These are phyloP conservation scores for Fraxinus americana DNA, from an alignment of 257 asterid genomes.

Conservation along the genomic window DNA sequence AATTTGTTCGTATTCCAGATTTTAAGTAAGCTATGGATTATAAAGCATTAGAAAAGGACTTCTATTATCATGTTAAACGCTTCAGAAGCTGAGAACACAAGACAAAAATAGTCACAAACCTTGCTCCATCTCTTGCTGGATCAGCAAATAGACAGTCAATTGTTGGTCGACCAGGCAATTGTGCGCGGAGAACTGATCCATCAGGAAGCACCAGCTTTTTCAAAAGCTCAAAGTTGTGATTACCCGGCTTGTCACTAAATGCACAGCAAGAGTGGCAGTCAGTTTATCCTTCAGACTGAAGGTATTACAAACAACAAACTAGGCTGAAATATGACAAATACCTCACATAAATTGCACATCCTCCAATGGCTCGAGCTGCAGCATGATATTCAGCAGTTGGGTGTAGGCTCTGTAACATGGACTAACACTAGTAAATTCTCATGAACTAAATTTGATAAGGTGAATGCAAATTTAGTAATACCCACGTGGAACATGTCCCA, in stretches of 20 bases:
- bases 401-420: slow-evolving; percentile 73
- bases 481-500: slow-evolving; percentile 99
- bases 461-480: background rate
- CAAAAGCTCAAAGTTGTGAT: slow-evolving; percentile 89
- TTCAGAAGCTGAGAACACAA: background rate
- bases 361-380: slow-evolving; percentile 94
- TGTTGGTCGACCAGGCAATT: slow-evolving; percentile 89
- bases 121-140: slow-evolving; percentile 95
- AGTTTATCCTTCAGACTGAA: background rate
- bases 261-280: background rate
- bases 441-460: background rate
- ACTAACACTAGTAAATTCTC: slow-evolving; percentile 9
- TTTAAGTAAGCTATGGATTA: slow-evolving; percentile 75
- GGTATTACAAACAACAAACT: background rate
- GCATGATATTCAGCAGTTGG: slow-evolving; percentile 96
- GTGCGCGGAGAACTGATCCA: slow-evolving; percentile 92
- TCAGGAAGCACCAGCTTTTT: slow-evolving; percentile 89
- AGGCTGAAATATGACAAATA: slow-evolving; percentile 25
- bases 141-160: slow-evolving; percentile 82
- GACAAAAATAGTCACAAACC: slow-evolving; percentile 39
- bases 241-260: slow-evolving; percentile 70
- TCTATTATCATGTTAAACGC: background rate
- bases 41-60: background rate
- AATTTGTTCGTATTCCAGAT: slow-evolving; percentile 85
- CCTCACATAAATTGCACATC: slow-evolving; percentile 87